Conservation (phyloP, 1,139 yeast genomes). For the Geotrichum cucujoidarum region DNA sequence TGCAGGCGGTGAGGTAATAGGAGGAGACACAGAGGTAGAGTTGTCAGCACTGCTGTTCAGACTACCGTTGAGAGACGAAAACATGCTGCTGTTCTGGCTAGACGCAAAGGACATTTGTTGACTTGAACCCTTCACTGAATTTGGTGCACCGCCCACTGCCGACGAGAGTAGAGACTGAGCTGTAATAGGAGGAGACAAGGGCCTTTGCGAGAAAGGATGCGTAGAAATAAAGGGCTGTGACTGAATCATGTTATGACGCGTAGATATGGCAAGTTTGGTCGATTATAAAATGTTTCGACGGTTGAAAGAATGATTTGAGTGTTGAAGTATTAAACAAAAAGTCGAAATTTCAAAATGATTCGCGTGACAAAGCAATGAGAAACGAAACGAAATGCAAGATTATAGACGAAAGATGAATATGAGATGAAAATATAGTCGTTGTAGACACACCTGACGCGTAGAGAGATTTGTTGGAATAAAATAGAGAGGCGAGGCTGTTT, state of each 20-base stretch:
- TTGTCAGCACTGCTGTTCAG: conserved; percentile 3
- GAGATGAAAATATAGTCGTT: background rate
- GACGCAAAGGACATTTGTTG: conserved; percentile 11
- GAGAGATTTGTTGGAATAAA: background rate
- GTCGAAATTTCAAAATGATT: no score
- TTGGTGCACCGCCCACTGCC: background rate
- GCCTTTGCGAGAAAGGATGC: conserved; percentile 14
- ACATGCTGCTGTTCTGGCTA: conserved; percentile 7
- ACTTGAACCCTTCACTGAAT: background rate
- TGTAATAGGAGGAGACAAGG: conserved; percentile 12
- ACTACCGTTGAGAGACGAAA: conserved; percentile 13
- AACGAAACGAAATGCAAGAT: background rate
- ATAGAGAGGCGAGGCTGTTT: background rate
- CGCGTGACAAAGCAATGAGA: no score
- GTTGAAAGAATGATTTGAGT: background rate
- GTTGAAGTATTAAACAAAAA: background rate
- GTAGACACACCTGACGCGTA: background rate
- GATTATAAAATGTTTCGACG: background rate
- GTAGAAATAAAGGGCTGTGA: conserved; percentile 14
- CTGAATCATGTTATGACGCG: conserved; percentile 16
- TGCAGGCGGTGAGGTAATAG: conserved; percentile 12
- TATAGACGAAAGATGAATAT: background rate
- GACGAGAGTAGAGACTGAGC: conserved; percentile 5
- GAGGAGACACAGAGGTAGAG: conserved; percentile 9
- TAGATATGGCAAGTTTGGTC: background rate